Conservation (phyloP, 768 basidiomycete species). For the Pleurotus cornucopiae region DNA sequence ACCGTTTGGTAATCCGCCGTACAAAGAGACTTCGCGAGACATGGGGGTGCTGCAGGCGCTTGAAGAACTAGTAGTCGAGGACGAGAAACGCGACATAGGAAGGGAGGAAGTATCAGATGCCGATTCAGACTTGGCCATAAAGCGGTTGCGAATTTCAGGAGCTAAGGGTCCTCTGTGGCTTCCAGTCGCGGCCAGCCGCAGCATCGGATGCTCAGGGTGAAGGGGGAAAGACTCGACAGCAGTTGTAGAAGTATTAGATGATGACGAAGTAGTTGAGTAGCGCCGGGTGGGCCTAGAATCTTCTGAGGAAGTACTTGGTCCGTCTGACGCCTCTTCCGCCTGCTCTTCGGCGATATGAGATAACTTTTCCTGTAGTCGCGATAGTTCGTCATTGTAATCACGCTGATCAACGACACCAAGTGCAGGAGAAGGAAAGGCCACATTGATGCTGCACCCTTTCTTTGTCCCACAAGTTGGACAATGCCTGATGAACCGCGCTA, state of each 20-base stretch:
- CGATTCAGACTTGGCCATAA: not conserved
- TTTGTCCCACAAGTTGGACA: slow-evolving; percentile 71
- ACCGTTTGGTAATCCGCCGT: slow-evolving; percentile 41
- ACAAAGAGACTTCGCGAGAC: slow-evolving; percentile 44
- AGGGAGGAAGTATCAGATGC: not conserved
- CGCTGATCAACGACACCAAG: not conserved
- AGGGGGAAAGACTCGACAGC: slow-evolving; percentile 6
- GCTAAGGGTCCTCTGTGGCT: not conserved
- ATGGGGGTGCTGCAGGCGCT: slow-evolving; percentile 25
- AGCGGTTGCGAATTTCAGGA: not conserved
- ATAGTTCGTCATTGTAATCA: not conserved
- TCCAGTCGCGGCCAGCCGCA: not conserved
- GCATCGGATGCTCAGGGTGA: not conserved
- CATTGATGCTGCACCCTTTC: slow-evolving; percentile 30
- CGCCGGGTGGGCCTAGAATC: not conserved
- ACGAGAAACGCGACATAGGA: not conserved
- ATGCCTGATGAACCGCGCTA: slow-evolving; percentile 71
- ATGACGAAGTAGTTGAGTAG: not conserved
- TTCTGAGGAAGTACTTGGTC: not conserved
- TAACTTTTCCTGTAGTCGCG: not conserved
- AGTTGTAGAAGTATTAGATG: slow-evolving; percentile 6
- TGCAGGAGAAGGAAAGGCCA: slow-evolving; percentile 1
- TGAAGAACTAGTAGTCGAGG: not conserved
- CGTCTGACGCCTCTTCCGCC: not conserved
- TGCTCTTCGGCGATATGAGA: not conserved